Evolutionary conservation across 805 yeast species (phyloP).

Genomic region (Grigorovia humatica): DNA sequence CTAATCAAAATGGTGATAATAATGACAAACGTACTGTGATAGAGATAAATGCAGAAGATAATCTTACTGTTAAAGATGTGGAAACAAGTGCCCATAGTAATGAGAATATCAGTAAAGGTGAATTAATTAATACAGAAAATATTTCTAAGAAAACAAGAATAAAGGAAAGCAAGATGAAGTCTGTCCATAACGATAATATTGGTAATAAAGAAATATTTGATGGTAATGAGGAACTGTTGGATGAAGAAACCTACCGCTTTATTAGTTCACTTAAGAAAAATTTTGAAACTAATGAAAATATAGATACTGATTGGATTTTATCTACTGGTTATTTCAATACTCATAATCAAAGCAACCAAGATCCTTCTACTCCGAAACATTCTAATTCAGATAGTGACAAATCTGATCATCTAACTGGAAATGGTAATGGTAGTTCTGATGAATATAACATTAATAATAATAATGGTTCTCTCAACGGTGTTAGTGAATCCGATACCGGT

Average conservation of each 20-base stretch:
- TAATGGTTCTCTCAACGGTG: background rate
- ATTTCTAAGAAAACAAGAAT: background rate
- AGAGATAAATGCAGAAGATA: background rate
- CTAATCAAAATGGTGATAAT: background rate
- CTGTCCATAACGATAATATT: slow-evolving; percentile 10
- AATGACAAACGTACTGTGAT: slow-evolving; percentile 2
- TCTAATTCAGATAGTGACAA: background rate
- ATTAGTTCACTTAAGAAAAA: slow-evolving; percentile 6
- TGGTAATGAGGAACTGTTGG: background rate
- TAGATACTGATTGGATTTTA: background rate
- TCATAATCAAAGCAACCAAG: background rate
- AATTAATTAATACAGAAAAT: background rate
- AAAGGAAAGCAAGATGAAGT: slow-evolving; percentile 1
- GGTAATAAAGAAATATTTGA: background rate
- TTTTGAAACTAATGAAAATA: background rate
- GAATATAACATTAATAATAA: background rate
- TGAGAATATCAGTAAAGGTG: background rate
- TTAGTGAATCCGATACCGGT: background rate
- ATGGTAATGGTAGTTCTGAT: background rate
- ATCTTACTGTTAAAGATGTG: background rate
- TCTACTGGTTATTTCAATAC: background rate
- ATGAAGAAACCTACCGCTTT: slow-evolving; percentile 28
- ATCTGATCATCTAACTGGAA: background rate
- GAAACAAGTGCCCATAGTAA: background rate
- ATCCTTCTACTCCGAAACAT: too few species aligned